Base-by-base conservation (phyloP, 345 rosid species). In the Boechera stricta region DNA sequence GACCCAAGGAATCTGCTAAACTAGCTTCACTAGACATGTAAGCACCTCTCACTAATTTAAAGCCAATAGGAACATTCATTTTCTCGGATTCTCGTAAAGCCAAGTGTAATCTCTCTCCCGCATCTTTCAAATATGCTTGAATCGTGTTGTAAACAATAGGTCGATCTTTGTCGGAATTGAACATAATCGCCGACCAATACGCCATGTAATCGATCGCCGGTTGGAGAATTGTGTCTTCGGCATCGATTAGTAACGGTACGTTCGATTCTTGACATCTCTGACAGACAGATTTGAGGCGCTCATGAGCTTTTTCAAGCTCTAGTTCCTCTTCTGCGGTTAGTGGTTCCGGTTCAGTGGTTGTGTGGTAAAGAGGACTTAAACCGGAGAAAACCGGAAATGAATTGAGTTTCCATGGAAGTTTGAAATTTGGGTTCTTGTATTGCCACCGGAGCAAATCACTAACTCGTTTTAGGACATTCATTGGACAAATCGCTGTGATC, bases 391-490 rank as follows among this genome's bases (percentile, higher is more conserved):
- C 75, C 13, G 98, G 95, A 10, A 89, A 73, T 5, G 85, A 53
- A 61, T 82, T 63, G n/a, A 70, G 80, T 78, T 90, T 91, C 98
- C 98, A 94, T 35, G 94, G 89, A 54, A 91, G 93, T 63, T 76
- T 76, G 60, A 84, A 84, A 10, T 81, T 82, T 2, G 97, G 89
- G 63, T 91, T 77, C 74, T 72, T 86, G 67, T 89, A 67, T 71
- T 94, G 93, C 98, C 98, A 94, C 49, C 98, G 82, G 6, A 91
- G 82, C 65, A 91, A 76, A 74, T 91, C 95, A 64, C 97, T 89
- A 1, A 89, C 85, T 59, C 91, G 80, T 76, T 80, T 81, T 3
- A 94, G 76, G 65, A 92, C 32, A 8, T 69, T 64, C 64, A 87
- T 82, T 21, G 93, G 93, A 83, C 87, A 88, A 29, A 92, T 86